Base-by-base conservation (phyloP, 2,329 filamentous ascomycete species). In the Talaromyces sp. region DNA sequence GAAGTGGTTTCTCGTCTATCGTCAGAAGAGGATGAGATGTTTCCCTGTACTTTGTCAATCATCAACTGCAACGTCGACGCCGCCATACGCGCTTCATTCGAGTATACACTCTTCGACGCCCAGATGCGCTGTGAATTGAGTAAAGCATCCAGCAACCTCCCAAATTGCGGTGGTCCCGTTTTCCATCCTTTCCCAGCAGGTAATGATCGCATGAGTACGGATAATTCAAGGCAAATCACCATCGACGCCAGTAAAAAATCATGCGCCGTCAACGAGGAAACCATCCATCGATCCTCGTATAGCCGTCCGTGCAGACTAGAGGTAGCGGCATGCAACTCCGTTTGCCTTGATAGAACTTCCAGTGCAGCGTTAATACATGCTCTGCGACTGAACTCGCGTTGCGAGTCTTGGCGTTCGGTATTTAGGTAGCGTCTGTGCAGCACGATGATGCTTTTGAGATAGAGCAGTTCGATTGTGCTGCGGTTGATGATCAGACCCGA, bases 171-270 rank as follows among this genome's bases (percentile, higher is more conserved):
- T 2, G 35, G 19, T 31, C 1, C n/a, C 11, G 24, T 9, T 37
- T 37, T 10, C 2, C 35, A 1, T 13, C 22, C 33, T 14, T 24
- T 37, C 3, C 27, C n/a, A 10, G 41, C 5, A 7, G 37, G 16
- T 13, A 60, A 41, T 2, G 65, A 64, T 16, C 65, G 24, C 48
- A 63, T 64, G 19, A 57, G 58, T 2, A 67, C 39, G 3, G 60
- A 70, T 47, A 75, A 31, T 22, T 70, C 69, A 3, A 88, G 74
- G 66, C 84, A 87, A 2, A 88, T 68, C 1, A 88, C 78, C 79
- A 85, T 85, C 64, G 83, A 82, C 1, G 85, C 85, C 1, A 88
- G 77, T 62, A 88, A 75, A 59, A 85, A 88, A 70, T 88, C 85
- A 68, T 88, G 85, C 57, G 85, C 79, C 3, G 82, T 81, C 6